Conservation (phyloP, 2,329 filamentous ascomycete species). For the Neophaeococcomyces mojaviensis region DNA sequence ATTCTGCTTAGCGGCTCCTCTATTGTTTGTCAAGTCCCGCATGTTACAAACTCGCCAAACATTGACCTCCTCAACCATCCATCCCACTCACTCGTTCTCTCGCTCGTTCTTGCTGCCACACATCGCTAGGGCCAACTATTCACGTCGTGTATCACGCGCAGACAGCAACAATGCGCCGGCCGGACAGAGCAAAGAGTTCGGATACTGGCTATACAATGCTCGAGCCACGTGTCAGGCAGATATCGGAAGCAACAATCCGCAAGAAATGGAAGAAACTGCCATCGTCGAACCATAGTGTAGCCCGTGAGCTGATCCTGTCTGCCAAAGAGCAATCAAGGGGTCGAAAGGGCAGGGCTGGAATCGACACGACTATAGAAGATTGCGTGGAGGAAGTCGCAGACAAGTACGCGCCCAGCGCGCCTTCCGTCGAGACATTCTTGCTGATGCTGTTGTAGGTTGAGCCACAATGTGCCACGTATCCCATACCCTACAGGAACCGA, state of each 20-base stretch:
- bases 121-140: no score
- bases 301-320: constrained; percentile 3
- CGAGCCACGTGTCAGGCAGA: constrained; percentile 4
- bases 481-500: constrained; percentile 10
- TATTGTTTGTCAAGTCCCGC: no score
- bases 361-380: constrained; percentile 3
- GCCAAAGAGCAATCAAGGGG: constrained; percentile 4
- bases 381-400: constrained; percentile 7
- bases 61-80: no score
- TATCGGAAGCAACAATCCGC: constrained; percentile 12
- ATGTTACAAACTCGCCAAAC: no score
- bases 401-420: not conserved
- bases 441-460: constrained; percentile 2
- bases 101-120: no score
- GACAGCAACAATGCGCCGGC: not conserved
- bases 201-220: constrained; percentile 1
- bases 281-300: constrained; percentile 1
- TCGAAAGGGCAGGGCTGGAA: not conserved
- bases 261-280: constrained; percentile 10
- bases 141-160: not conserved
- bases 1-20: no score
- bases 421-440: not conserved
- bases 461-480: constrained; percentile 6
- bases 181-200: not conserved
- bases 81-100: no score